Evolutionary conservation across 2,329 filamentous ascomycete genomes (phyloP).

Genomic region (Dothidotthia symphoricarpi): DNA sequence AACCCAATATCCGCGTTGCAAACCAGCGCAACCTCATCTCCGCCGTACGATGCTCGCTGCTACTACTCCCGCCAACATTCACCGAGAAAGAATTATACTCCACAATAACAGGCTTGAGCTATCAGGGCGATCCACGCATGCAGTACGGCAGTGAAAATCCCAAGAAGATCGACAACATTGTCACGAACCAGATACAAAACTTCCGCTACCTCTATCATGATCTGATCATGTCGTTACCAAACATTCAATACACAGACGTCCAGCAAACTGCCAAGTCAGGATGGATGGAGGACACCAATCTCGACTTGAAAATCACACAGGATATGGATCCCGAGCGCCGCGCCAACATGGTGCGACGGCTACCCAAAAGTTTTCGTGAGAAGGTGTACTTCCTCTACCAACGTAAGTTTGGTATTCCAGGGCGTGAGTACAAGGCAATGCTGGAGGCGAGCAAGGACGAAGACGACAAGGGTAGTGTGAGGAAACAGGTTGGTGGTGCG

Average conservation of each 20-base stretch:
- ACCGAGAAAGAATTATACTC: conserved; percentile 85
- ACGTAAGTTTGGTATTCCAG: conserved; percentile 81
- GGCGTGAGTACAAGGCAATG: conserved; percentile 79
- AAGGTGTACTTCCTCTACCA: conserved; percentile 96
- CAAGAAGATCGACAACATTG: conserved; percentile 90
- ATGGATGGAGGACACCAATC: conserved; percentile 60
- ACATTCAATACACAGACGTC: conserved; percentile 72
- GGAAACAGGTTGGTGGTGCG: conserved; percentile 71
- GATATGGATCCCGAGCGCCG: conserved; percentile 90
- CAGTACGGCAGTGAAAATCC: conserved; percentile 84
- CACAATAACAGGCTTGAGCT: conserved; percentile 88
- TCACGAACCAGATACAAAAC: conserved; percentile 83
- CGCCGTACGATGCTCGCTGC: conserved; percentile 81
- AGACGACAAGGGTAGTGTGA: conserved; percentile 60
- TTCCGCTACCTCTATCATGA: conserved; percentile 91
- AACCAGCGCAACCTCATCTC: conserved; percentile 96
- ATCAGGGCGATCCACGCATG: conserved; percentile 97
- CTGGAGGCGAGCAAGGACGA: conserved; percentile 74
- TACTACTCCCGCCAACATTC: conserved; percentile 80
- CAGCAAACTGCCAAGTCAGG: conserved; percentile 54
- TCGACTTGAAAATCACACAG: conserved; percentile 70
- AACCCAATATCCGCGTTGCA: conserved; percentile 84
- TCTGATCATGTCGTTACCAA: conserved; percentile 84
- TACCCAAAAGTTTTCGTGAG: conserved; percentile 82
- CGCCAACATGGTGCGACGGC: conserved; percentile 91